These are phyloP conservation scores for Pythium aquatile DNA, from an alignment of 352 stramenopile species.

Conservation along the genomic window DNA sequence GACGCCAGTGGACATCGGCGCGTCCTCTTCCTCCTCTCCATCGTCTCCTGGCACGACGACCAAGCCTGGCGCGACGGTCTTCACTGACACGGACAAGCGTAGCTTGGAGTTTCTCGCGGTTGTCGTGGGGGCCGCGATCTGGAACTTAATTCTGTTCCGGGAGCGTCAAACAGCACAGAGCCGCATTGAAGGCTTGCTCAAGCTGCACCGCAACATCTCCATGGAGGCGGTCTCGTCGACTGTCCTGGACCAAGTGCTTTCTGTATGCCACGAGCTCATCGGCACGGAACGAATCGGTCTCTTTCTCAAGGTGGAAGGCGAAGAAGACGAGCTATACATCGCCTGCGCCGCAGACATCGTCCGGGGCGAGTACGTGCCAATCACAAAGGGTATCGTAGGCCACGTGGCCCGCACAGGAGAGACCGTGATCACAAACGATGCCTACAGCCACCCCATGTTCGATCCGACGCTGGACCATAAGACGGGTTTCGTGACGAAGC, in stretches of 20 bases:
- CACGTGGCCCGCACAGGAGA: slow-evolving; percentile 64
- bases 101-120: slow-evolving; percentile 60
- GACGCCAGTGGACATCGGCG: neutral
- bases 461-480: slow-evolving; percentile 68
- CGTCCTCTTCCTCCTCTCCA: neutral
- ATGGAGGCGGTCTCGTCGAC: slow-evolving; percentile 58
- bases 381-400: slow-evolving; percentile 66
- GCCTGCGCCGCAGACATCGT: slow-evolving; percentile 56
- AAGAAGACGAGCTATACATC: slow-evolving; percentile 65
- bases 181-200: slow-evolving; percentile 67
- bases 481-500: slow-evolving; percentile 56
- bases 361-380: slow-evolving; percentile 64
- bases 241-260: slow-evolving; percentile 62
- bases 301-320: slow-evolving; percentile 68
- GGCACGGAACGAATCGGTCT: slow-evolving; percentile 62
- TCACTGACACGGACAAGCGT: slow-evolving; percentile 42
- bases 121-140: slow-evolving; percentile 60
- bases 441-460: slow-evolving; percentile 59
- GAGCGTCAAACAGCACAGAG: slow-evolving; percentile 64
- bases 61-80: slow-evolving; percentile 10
- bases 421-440: slow-evolving; percentile 69
- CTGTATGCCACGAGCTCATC: slow-evolving; percentile 70
- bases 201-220: slow-evolving; percentile 70
- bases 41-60: neutral
- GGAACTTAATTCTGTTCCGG: slow-evolving; percentile 61